phyloP scores from a whole-genome alignment of 169 alveolate species.

The Cryptosporidium meleagridis region DNA sequence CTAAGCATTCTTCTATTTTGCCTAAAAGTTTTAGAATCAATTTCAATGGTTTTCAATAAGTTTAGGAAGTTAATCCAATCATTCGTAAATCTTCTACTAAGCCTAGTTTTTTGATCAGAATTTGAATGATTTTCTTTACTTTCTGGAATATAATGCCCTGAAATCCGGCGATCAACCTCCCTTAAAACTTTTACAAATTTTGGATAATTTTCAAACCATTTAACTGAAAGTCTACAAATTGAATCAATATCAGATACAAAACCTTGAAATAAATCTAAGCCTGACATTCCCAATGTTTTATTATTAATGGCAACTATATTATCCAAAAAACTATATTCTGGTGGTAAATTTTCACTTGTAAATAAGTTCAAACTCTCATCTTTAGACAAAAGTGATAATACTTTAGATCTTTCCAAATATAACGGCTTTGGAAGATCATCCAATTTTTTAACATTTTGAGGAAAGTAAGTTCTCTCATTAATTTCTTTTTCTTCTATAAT shows the following conservation, averaged over 20 bases:
- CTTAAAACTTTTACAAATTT: slow-evolving; percentile 37
- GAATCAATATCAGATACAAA: slow-evolving; percentile 48
- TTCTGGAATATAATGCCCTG: not conserved
- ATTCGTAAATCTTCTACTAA: slow-evolving; percentile 10
- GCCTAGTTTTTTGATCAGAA: not conserved
- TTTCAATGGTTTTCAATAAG: slow-evolving; percentile 10
- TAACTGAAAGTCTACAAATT: slow-evolving; percentile 33
- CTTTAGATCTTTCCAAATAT: not conserved
- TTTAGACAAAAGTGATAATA: not conserved
- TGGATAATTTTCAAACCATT: slow-evolving; percentile 65
- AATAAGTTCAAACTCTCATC: not conserved
- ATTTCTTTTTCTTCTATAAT: not conserved
- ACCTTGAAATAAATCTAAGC: not conserved
- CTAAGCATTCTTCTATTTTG: not conserved
- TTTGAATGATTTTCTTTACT: not conserved
- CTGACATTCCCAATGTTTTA: not conserved
- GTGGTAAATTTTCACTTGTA: not conserved
- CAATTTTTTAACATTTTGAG: not conserved
- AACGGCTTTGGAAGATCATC: not conserved
- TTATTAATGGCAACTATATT: not conserved
- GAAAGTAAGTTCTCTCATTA: not conserved
- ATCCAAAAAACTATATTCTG: not conserved
- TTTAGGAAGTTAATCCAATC: slow-evolving; percentile 33
- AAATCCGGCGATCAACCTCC: not conserved
- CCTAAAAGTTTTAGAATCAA: not conserved